Base-by-base conservation (phyloP, 768 basidiomycete genomes). In the Gymnopilus junonius region DNA sequence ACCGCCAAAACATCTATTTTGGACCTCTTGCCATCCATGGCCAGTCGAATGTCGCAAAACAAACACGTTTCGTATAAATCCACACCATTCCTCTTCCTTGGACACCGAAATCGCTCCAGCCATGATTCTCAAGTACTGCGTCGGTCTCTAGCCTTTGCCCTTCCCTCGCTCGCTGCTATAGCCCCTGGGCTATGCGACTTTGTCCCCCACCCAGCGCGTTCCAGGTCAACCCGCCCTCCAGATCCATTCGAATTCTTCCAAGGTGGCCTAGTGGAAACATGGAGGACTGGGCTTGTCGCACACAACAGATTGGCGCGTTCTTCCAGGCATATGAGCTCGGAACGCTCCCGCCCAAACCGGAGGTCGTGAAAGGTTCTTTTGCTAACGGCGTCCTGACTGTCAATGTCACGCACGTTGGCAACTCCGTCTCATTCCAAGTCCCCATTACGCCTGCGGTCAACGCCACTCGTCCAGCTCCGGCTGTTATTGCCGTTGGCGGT, bases 321-420 rank as follows among this genome's bases (percentile, higher is more conserved):
- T 72, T 87, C 67, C 81, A 85, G 65, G 76, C 75, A 27, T 80
- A 81, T 66, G 83, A 87, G 68, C 74, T 80, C 3, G 85, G 85
- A 8, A 74, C 74, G 0, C 70, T 84, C 17, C 84, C 84, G 0
- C 74, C 73, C 2, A 71, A 70, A 63, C 85, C 85, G 0, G 65
- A 76, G 17, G 68, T 73, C 4, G 72, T 85, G 43, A 79, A 78
- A 4, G 80, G 75, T 1, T 74, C 79, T 15, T 76, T 81, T 69
- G 75, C 79, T 12, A 70, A 75, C 51, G 75, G 71, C 45, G 79
- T 74, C 8, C 77, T 87, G 55, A 77, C 78, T 6, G 78, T 86
- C 68, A 83, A 75, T 35, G 82, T 76, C 31, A 73, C 74, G 32
- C 76, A 83, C 48, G 71, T 66, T 37, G 79, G 80, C 11, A 76